Base-by-base conservation (phyloP, 2,329 filamentous ascomycete genomes). In the Pestalotiopsis fici region DNA sequence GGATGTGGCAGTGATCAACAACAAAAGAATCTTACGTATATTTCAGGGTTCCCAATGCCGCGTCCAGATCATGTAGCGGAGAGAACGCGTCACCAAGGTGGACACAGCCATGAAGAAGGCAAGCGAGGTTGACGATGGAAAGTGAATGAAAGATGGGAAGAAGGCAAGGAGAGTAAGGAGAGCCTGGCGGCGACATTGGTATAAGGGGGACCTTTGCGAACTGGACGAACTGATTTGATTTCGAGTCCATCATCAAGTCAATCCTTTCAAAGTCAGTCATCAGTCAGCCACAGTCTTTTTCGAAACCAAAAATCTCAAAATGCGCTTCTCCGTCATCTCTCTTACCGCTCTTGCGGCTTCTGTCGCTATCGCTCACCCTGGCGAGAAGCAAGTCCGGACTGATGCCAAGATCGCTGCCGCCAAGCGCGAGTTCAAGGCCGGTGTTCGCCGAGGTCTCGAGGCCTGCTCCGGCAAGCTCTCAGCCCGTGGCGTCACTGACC, bases 381-480 rank as follows among this genome's bases (percentile, higher is more conserved):
- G 60, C n/a, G 60, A 63, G 60, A 25, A 63, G 37, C 60, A 63
- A 3, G 21, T 27, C 2, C 60, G 31, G 2, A 59, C 25, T 11
- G 60, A 63, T 12, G 25, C 25, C 28, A 27, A 25, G 11, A 25
- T 47, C 11, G 60, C 35, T 5, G 28, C 37, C 13, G 31, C 25
- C 60, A 63, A 63, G 37, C 35, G 60, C 2, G 31, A 47, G 23
- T 63, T 47, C 37, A 63, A 47, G 43, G 35, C 23, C 4, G 60
- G 28, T 37, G 60, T 37, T 1, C 60, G 60, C 23, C 35, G 60
- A 18, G 60, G 60, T n/a, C 60, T 63, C 18, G 31, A 37, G 12
- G 60, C 60, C 37, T 63, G 60, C 37, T 47, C 60, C 37, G 60
- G 31, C 15, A 47, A 63, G 60, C 60, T 63, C 13, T 27, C 27